Base-by-base conservation (phyloP, 768 basidiomycete species). In the Amanita rubescens region DNA sequence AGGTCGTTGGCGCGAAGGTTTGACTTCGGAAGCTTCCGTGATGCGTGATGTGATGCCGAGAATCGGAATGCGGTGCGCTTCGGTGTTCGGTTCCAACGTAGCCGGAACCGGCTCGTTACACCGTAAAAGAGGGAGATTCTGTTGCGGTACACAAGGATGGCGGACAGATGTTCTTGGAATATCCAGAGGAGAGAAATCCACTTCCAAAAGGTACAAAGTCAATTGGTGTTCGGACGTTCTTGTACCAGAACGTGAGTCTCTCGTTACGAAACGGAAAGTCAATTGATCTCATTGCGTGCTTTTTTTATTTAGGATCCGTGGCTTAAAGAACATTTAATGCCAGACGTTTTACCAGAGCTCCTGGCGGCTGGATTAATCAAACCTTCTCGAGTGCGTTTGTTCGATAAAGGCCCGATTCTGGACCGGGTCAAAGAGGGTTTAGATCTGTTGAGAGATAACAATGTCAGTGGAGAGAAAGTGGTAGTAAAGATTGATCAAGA, bases 401-500 rank as follows among this genome's bases (percentile, higher is more conserved):
- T 77, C 33, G 71, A 76, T 43, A 58, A 75, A 47, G 77, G 75
- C 1, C 59, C 66, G 11, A 63, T 79, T 48, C 66, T 69, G 49
- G 71, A 75, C 27, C 67, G 78, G 22, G 71, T 73, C 1, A 66
- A 62, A 14, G 59, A 54, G n/a, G 79, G 74, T 0, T 58, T 79
- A 38, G 71, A 76, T 46, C 57, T 80, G 35, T 54, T 80, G 39
- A 69, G 76, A 46, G 68, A 72, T 32, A 77, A 77, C 56, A 69
- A 74, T 61, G 62, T 78, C 41, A 77, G 73, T 35, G 77, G 77
- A 20, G 75, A 78, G 63, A 81, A 79, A 53, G 67, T 77, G 1
- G 62, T 79, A 1, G 67, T 79, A 0, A 72, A 73, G 55, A 60
- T 75, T 11, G 54, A 57, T 22, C 32, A 49, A n/a, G 8, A 3